Evolutionary conservation across 2,329 filamentous ascomycete species (phyloP), one percentile per base, ranked within the genome.

Genomic region (Thelonectria blattea): DNA sequence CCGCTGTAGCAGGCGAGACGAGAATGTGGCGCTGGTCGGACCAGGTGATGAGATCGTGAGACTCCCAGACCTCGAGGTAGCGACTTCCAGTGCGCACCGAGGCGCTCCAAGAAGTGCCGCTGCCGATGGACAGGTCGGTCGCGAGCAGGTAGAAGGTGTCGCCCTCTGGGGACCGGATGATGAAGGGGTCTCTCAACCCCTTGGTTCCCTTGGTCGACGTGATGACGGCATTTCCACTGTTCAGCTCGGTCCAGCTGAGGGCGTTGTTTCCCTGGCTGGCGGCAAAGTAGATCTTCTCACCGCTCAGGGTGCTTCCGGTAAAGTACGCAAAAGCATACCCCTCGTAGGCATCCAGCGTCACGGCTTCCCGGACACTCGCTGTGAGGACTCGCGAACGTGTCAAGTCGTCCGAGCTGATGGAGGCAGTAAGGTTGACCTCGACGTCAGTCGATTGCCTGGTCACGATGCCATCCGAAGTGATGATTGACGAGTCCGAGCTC

Each of bases 261-360:
- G 83, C 83, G 64, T 85, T 74, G 68, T 85, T 85, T 24, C 82
- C 81, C 14, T 82, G 75, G 62, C 79, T 83, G 7, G 81, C 78
- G 2, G 83, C 81, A 12, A 85, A 76, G 64, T 77, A 83, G 50
- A 85, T 83, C 55, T 84, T 83, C 60, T 85, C 83, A 20, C 83
- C 82, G 0, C 73, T 72, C 14, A 67, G 60, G 1, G 74, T 72
- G 67, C 77, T 78, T 9, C 76, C 78, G 0, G 80, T 83, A 65
- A 85, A 85, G 65, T 84, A 85, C 0, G 79, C 76, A 60, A 85
- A 84, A 0, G 79, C 79, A 60, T 85, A 85, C 5, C 79, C 82
- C 46, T 80, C 76, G 30, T 76, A 74, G 0, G 72, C 65, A 0
- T 73, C 77, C 0, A 75, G 61, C 1, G 69, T 61, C 1, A 66